Evolutionary conservation across 2,329 filamentous ascomycete species (phyloP).

Genomic region (Monilinia aucupariae): DNA sequence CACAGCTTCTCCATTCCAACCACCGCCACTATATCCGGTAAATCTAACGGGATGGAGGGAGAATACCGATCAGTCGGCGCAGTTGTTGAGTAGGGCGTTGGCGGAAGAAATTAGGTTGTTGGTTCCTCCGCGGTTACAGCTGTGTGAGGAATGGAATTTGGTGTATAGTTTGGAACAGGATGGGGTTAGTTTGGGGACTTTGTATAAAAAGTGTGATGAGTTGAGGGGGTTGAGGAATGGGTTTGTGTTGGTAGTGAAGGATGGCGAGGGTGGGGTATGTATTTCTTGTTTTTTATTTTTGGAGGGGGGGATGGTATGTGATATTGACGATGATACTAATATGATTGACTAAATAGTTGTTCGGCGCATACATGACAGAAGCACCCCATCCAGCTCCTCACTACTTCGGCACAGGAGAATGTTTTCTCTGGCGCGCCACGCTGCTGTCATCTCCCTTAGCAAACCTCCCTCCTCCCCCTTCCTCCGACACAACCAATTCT

Average conservation of each 20-base stretch:
- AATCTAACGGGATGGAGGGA: constrained; percentile 60
- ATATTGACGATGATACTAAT: neutral
- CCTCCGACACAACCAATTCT: constrained; percentile 57
- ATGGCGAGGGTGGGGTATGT: constrained; percentile 66
- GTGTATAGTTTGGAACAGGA: constrained; percentile 89
- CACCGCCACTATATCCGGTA: constrained; percentile 81
- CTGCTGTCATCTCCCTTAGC: constrained; percentile 47
- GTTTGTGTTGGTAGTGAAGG: constrained; percentile 82
- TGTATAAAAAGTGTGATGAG: constrained; percentile 73
- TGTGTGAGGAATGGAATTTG: constrained; percentile 80
- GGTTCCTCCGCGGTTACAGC: constrained; percentile 77
- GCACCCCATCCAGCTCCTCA: constrained; percentile 72
- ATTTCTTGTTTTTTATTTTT: constrained; percentile 25
- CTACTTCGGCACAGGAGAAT: constrained; percentile 95
- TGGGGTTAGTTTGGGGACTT: constrained; percentile 76
- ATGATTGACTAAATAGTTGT: constrained; percentile 50
- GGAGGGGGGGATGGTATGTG: no score
- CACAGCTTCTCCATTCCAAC: constrained; percentile 72
- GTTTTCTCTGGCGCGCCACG: constrained; percentile 81
- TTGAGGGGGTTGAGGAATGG: constrained; percentile 68
- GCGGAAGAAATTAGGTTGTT: constrained; percentile 92
- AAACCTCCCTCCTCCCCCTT: constrained; percentile 61
- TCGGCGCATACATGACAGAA: constrained; percentile 92
- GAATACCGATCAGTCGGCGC: constrained; percentile 53
- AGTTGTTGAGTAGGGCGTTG: constrained; percentile 64